Conservation (phyloP, 176 grass and related monocot genomes). For the Ananas comosus region DNA sequence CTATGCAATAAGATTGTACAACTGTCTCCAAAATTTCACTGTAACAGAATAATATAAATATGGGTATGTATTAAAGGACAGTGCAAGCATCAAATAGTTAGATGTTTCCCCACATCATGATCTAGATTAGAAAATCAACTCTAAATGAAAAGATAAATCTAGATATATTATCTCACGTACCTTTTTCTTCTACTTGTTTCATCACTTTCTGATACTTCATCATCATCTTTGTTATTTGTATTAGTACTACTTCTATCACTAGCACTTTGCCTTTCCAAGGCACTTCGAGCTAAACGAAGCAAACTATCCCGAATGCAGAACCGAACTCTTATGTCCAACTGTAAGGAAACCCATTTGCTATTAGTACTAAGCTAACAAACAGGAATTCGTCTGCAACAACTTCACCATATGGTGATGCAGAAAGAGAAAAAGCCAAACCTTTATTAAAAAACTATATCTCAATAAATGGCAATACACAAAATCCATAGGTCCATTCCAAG, state of each 20-base stretch:
- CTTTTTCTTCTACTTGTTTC: slow-evolving; percentile 31
- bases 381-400: too few species aligned
- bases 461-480: too few species aligned
- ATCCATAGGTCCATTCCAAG: too few species aligned
- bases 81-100: too few species aligned
- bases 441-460: too few species aligned
- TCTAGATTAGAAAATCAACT: slow-evolving; percentile 4
- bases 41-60: too few species aligned
- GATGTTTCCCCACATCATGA: neutral
- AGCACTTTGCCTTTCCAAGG: slow-evolving; percentile 62
- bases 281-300: slow-evolving; percentile 72
- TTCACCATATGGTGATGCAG: too few species aligned
- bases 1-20: too few species aligned
- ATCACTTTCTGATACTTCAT: slow-evolving; percentile 37
- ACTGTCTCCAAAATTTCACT: too few species aligned
- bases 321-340: slow-evolving; percentile 72
- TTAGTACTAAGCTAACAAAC: too few species aligned
- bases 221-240: slow-evolving; percentile 45
- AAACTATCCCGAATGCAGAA: slow-evolving; percentile 78
- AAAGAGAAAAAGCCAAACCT: too few species aligned
- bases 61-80: too few species aligned
- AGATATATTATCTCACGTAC: slow-evolving; percentile 15
- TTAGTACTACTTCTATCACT: slow-evolving; percentile 53
- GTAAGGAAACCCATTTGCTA: slow-evolving; percentile 13
- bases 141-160: neutral